Percentiles rank a stretch among this genome's conserved stretches.
Conservation (phyloP, 805 yeast genomes). For the Kuraishia molischiana region DNA sequence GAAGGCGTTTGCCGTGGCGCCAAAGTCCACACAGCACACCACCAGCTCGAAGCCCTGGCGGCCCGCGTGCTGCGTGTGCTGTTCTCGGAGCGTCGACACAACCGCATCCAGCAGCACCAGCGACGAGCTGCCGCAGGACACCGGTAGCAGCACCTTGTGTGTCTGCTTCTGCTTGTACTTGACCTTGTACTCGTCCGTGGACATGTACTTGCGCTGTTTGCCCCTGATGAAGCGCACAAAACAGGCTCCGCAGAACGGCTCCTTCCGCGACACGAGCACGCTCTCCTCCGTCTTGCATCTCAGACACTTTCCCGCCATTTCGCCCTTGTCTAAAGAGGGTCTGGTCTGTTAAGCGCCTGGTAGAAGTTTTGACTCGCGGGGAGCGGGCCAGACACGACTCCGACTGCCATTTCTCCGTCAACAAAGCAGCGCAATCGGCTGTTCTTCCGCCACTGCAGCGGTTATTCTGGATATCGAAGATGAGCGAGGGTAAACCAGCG, state of each 20-base stretch:
- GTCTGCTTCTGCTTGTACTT: slow-evolving; percentile 31
- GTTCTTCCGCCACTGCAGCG: no score
- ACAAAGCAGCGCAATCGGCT: no score
- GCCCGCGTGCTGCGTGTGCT: slow-evolving; percentile 49
- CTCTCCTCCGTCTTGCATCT: slow-evolving; percentile 39
- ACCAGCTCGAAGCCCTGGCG: slow-evolving; percentile 56
- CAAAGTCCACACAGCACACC: slow-evolving; percentile 39
- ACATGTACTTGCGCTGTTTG: slow-evolving; percentile 76
- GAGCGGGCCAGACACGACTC: no score
- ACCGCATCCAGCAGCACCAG: slow-evolving; percentile 61
- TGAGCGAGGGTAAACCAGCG: neutral
- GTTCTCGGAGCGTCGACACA: slow-evolving; percentile 52
- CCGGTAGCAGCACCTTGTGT: slow-evolving; percentile 45
- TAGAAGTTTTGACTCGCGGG: no score
- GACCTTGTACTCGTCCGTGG: slow-evolving; percentile 62
- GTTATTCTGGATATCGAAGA: neutral
- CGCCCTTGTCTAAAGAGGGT: no score
- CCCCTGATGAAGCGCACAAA: slow-evolving; percentile 64
- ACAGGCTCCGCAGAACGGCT: slow-evolving; percentile 56
- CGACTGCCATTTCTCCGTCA: no score
- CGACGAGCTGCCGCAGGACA: slow-evolving; percentile 63
- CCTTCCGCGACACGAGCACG: slow-evolving; percentile 46
- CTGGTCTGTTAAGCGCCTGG: no score
- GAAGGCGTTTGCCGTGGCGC: neutral
- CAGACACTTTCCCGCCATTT: slow-evolving; percentile 21